Evolutionary conservation across 2,329 filamentous ascomycete species (phyloP).

Genomic region (Blumeriella jaapii): DNA sequence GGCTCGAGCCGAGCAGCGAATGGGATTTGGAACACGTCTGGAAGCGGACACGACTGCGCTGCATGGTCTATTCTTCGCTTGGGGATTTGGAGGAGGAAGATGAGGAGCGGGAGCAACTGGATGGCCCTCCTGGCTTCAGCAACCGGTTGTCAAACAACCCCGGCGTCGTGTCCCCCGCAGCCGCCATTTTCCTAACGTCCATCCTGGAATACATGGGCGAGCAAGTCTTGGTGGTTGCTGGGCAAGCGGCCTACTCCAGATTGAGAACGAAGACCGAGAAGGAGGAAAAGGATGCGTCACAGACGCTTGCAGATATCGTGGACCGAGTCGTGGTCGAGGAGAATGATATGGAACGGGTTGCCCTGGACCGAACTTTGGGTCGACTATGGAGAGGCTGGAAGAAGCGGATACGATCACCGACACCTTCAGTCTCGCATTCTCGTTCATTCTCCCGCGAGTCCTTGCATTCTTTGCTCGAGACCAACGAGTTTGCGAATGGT

Average conservation of each 20-base stretch:
- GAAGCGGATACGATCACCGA: constrained; percentile 60
- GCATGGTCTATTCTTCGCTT: constrained; percentile 96
- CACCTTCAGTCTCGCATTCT: constrained; percentile 33
- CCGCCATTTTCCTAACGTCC: constrained; percentile 91
- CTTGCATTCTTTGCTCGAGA: constrained; percentile 22
- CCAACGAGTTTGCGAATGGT: constrained; percentile 30
- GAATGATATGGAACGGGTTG: constrained; percentile 83
- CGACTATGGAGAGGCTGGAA: constrained; percentile 93
- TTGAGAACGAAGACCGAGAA: constrained; percentile 47
- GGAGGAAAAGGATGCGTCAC: constrained; percentile 41
- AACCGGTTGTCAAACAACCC: constrained; percentile 41
- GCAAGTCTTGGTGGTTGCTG: constrained; percentile 76
- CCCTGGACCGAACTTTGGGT: constrained; percentile 78
- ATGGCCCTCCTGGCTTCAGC: constrained; percentile 43
- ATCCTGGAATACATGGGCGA: constrained; percentile 92
- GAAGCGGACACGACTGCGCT: constrained; percentile 84
- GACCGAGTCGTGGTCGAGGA: constrained; percentile 78
- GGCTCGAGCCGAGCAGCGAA: constrained; percentile 39
- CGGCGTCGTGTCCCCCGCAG: constrained; percentile 72
- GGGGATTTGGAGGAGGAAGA: constrained; percentile 98
- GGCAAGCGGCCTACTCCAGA: constrained; percentile 69
- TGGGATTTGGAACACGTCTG: constrained; percentile 92
- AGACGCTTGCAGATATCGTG: constrained; percentile 35
- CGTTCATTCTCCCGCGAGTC: constrained; percentile 40
- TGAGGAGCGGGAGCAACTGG: constrained; percentile 71